Evolutionary conservation across 495 filamentous ascomycete genomes (phyloP).

Genomic region (Penicillium ucsense): DNA sequence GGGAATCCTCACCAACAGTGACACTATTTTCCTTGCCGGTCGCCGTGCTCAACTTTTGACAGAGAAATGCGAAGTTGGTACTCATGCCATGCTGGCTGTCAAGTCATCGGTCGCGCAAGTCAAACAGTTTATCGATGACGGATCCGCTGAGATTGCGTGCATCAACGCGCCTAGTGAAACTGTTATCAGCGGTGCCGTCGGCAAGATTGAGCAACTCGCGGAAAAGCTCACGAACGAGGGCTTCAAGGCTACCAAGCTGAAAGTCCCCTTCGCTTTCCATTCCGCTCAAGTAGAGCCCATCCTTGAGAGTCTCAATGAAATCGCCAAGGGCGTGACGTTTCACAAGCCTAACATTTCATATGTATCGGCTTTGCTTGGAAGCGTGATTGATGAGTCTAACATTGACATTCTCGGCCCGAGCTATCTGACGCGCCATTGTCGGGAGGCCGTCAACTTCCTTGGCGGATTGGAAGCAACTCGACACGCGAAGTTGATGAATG

Average conservation of each 20-base stretch:
- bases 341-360: slow-evolving; percentile 53
- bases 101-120: slow-evolving; percentile 27
- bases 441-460: slow-evolving; percentile 67
- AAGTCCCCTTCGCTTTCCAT: slow-evolving; percentile 75
- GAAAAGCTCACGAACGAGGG: slow-evolving; percentile 44
- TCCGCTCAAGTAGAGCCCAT: slow-evolving; percentile 73
- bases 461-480: slow-evolving; percentile 48
- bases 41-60: slow-evolving; percentile 67
- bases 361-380: slow-evolving; percentile 59
- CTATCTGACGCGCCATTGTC: slow-evolving; percentile 59
- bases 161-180: slow-evolving; percentile 42
- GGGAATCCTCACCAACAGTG: slow-evolving; percentile 67
- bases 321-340: slow-evolving; percentile 51
- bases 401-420: slow-evolving; percentile 39
- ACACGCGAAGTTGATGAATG: slow-evolving; percentile 33
- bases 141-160: slow-evolving; percentile 38
- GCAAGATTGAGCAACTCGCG: slow-evolving; percentile 45
- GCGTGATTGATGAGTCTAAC: slow-evolving; percentile 44
- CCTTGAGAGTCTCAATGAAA: slow-evolving; percentile 51
- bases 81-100: slow-evolving; percentile 52
- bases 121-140: slow-evolving; percentile 16
- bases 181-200: slow-evolving; percentile 38
- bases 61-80: slow-evolving; percentile 58
- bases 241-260: slow-evolving; percentile 59
- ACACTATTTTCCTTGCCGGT: slow-evolving; percentile 75